A percentile compares a stretch with the other conserved stretches of the same genome.
These are phyloP conservation scores for Harringtonia aguacate DNA, from an alignment of 2,329 filamentous ascomycete species.

Conservation along the genomic window DNA sequence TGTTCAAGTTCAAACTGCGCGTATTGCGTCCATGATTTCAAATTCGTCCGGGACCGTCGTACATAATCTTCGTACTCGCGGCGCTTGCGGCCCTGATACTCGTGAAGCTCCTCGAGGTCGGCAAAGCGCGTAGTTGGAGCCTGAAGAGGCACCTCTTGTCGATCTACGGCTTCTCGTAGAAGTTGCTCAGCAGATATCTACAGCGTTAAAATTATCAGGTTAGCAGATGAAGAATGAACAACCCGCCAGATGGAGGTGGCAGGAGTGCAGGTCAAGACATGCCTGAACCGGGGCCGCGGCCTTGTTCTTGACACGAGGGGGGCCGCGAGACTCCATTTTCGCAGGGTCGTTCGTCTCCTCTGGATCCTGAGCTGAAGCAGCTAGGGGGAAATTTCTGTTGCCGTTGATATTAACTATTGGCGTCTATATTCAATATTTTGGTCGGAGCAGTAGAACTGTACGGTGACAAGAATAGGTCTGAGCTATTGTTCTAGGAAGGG, in stretches of 20 bases:
- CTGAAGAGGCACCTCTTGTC: constrained; percentile 80
- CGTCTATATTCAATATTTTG: too few species aligned
- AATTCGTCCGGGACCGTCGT: constrained; percentile 82
- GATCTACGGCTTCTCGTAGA: constrained; percentile 90
- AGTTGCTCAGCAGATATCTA: constrained; percentile 97
- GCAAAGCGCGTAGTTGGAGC: constrained; percentile 91
- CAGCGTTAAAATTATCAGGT: constrained; percentile 18
- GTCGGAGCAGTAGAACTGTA: too few species aligned
- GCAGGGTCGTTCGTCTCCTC: background rate
- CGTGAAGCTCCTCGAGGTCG: constrained; percentile 94
- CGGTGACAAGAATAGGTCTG: too few species aligned
- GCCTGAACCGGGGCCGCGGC: constrained; percentile 58
- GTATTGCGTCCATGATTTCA: constrained; percentile 99
- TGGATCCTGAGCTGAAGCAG: too few species aligned
- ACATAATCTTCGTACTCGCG: constrained; percentile 99
- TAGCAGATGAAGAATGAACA: too few species aligned
- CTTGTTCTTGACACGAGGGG: constrained; percentile 98
- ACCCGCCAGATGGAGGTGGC: too few species aligned
- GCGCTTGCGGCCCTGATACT: constrained; percentile 90
- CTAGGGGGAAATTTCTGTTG: too few species aligned
- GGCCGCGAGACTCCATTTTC: constrained; percentile 81
- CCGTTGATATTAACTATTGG: too few species aligned
- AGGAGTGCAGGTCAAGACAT: constrained; percentile 41
- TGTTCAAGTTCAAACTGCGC: constrained; percentile 96
- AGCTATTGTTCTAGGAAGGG: too few species aligned